Percentiles rank a stretch among this genome's conserved stretches.
Conservation (phyloP, 208 protist genomes). For the Phytomonas serpens region DNA sequence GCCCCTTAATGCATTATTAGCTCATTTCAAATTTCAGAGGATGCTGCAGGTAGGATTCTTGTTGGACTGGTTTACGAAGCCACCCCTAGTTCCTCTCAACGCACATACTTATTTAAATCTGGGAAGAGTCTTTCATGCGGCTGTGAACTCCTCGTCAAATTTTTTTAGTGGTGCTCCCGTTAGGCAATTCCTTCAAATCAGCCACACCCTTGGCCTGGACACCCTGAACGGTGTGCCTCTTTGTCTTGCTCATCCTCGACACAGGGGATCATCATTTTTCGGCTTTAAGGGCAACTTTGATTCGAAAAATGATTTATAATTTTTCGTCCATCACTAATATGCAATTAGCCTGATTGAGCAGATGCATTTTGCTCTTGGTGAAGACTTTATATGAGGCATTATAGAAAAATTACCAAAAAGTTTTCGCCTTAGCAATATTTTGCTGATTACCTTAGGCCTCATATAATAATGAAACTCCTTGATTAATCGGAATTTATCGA, state of each 20-base stretch:
- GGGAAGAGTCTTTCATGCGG: not conserved
- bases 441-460: not conserved
- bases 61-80: not conserved
- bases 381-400: not conserved
- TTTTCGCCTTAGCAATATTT: not conserved
- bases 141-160: too few relatives aligned
- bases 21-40: not conserved
- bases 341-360: not conserved
- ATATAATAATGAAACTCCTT: not conserved
- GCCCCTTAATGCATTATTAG: not conserved
- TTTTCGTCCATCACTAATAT: not conserved
- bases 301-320: not conserved
- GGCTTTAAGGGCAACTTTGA: not conserved
- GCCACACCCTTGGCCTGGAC: not conserved
- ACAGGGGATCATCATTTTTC: slow-evolving; percentile 13
- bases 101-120: not conserved
- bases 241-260: slow-evolving; percentile 3
- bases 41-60: not conserved
- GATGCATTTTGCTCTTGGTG: not conserved
- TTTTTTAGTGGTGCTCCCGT: too few relatives aligned
- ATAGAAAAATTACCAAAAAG: not conserved
- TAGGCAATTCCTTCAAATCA: not conserved
- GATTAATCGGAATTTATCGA: not conserved
- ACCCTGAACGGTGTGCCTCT: not conserved
- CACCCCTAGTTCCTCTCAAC: not conserved